These are phyloP conservation scores for Limnomonas spitsbergensis DNA, from an alignment of 139 green algal genomes.

Conservation along the genomic window DNA sequence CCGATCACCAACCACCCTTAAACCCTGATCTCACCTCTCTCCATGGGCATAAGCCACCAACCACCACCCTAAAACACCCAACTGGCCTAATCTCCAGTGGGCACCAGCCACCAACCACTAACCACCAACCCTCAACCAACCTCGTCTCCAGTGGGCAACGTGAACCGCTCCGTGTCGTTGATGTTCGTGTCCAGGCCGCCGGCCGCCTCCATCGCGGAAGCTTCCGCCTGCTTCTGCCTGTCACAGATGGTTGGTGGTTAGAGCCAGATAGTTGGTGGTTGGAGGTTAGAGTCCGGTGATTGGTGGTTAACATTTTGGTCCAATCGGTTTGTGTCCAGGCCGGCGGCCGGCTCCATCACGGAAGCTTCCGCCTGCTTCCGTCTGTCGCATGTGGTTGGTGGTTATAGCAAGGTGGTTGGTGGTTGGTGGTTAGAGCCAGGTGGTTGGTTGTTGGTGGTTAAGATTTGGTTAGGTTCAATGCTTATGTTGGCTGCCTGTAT, in stretches of 20 bases:
- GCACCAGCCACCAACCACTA: too few relatives aligned
- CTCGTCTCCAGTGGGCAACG: conserved; percentile 54
- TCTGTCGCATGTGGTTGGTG: conserved; percentile 18
- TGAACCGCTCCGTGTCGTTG: conserved; percentile 44
- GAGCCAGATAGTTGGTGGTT: not conserved
- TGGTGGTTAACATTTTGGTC: not conserved
- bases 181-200: conserved; percentile 67
- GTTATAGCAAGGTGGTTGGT: not conserved
- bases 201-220: conserved; percentile 56
- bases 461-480: conserved; percentile 35
- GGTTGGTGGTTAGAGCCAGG: not conserved
- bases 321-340: conserved; percentile 61
- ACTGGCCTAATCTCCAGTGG: too few relatives aligned
- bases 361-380: conserved; percentile 40
- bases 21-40: too few relatives aligned
- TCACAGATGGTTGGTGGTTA: not conserved
- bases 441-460: not conserved
- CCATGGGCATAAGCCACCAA: too few relatives aligned
- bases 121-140: too few relatives aligned
- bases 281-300: not conserved
- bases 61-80: too few relatives aligned
- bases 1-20: too few relatives aligned
- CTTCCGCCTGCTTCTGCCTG: conserved; percentile 38
- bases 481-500: conserved; percentile 57
- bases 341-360: conserved; percentile 48